Evolutionary conservation across 441 rosid genomes (phyloP), one percentile per base, ranked within the genome.

Genomic region (Populus hybrid): DNA sequence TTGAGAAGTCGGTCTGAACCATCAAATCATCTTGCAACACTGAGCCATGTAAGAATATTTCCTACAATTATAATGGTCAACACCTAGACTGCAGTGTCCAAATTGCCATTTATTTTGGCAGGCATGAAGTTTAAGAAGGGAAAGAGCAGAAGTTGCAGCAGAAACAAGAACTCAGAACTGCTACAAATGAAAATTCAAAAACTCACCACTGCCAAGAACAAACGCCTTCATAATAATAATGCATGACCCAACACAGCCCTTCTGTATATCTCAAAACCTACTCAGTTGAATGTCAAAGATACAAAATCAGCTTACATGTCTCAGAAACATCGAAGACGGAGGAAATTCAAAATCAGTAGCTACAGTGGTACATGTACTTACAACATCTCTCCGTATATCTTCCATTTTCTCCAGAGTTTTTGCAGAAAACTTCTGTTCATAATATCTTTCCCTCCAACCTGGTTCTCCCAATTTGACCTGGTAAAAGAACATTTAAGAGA

Each of bases 161-260:
- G 65, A 36, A 6, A 73, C 38, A 28, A 61, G 67, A 74, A 77
- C 8, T 77, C 38, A 5, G 5, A 70, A 34, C 59, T 50, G 23
- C 12, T 24, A 69, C 28, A 57, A n/a, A 75, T 10, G 76, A 71
- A 42, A 74, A 72, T 75, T 69, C 50, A 11, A 67, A 78, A 83
- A 91, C 96, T 91, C 80, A 95, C 98, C 99, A 95, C 38, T 89
- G 92, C 99, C 99, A 95, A 70, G 99, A 95, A 85, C 93, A 26
- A 83, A 95, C 98, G 71, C 99, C 99, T 84, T 92, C 97, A 77
- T 92, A 94, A 78, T 95, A 95, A 82, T 95, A 92, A 76, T 86
- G 99, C 99, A 94, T 91, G 67, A 95, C 91, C 99, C 99, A 95
- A 76, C 98, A 95, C 46, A 95, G 87, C 76, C 99, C 99, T 86